These are phyloP conservation scores for Talaromyces ruber DNA, from an alignment of 495 filamentous ascomycete genomes.

Conservation along the genomic window DNA sequence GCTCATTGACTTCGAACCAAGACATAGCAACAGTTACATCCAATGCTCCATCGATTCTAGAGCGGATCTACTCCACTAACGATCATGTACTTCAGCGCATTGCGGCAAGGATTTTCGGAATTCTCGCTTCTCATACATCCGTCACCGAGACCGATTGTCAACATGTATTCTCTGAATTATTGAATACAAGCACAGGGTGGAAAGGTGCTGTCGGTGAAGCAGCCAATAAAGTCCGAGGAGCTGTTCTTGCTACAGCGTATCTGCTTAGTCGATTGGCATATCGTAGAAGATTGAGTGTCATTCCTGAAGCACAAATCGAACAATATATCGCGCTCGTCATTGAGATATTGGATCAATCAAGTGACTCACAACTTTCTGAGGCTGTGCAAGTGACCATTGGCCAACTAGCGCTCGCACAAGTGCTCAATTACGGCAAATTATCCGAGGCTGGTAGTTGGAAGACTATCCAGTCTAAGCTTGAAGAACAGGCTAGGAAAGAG, in stretches of 20 bases:
- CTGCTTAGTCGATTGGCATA: conserved; percentile 50
- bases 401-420: conserved; percentile 64
- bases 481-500: conserved; percentile 61
- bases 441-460: conserved; percentile 25
- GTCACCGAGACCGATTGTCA: conserved; percentile 24
- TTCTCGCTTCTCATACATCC: conserved; percentile 60
- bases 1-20: conserved; percentile 49
- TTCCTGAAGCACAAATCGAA: conserved; percentile 24
- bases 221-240: conserved; percentile 52
- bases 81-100: conserved; percentile 52
- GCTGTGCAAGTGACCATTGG: conserved; percentile 58
- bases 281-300: conserved; percentile 24
- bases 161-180: conserved; percentile 31
- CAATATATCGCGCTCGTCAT: conserved; percentile 32
- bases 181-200: conserved; percentile 38
- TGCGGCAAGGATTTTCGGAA: conserved; percentile 65
- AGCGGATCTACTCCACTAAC: conserved; percentile 55
- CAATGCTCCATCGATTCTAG: conserved; percentile 40
- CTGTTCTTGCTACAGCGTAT: conserved; percentile 48
- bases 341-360: conserved; percentile 38
- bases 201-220: conserved; percentile 50
- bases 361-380: conserved; percentile 49
- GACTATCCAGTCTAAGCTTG: conserved; percentile 49
- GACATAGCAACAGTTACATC: conserved; percentile 40
- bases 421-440: conserved; percentile 37